Base-by-base conservation (phyloP, 352 stramenopile species). In the Phytopythium boreale region DNA sequence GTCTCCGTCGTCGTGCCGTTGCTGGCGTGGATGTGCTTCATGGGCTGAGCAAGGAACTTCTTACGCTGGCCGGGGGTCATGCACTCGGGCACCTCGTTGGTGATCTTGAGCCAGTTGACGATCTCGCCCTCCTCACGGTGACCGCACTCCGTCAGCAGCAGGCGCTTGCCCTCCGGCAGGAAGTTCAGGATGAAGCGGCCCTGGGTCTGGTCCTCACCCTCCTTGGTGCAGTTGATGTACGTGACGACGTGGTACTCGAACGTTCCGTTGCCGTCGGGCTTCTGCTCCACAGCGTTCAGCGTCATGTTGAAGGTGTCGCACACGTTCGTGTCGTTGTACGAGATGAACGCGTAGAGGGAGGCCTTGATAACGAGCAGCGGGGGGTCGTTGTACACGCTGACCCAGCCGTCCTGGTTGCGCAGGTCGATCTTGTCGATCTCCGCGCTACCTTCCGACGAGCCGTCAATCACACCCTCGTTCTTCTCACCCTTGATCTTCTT, bases 251-350 rank as follows among this genome's bases (percentile, higher is more conserved):
- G 84, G 81, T 92, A 95, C 66, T 79, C 75, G 60, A 79, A 90
- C 44, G 72, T 81, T 15, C 79, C 79, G 43, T 92, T 91, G 59
- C 82, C 82, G 22, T 90, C 80, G 0, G 80, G 66, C 72, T 91
- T 91, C 66, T 92, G 80, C 71, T 95, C 87, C 61, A 92, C 84
- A 50, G 87, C 80, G 65, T 91, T 90, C 64, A 95, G 79, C 5
- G 82, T 92, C 82, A 93, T 92, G 73, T 92, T 93, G 72, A 95
- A 92, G 24, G 79, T 80, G 70, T 92, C 84, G 60, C 87, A 95
- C 41, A 95, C 79, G 27, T 77, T 73, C 56, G 84, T 86, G 77
- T 90, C 72, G 53, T 95, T 93, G 80, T 95, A 95, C 29, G 79
- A 75, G 59, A 90, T 90, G 69, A 95, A 95, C 20, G 87, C 84